These are phyloP conservation scores for Heterobasidion occidentale DNA, from an alignment of 1,284 basidiomycete genomes.

Conservation along the genomic window DNA sequence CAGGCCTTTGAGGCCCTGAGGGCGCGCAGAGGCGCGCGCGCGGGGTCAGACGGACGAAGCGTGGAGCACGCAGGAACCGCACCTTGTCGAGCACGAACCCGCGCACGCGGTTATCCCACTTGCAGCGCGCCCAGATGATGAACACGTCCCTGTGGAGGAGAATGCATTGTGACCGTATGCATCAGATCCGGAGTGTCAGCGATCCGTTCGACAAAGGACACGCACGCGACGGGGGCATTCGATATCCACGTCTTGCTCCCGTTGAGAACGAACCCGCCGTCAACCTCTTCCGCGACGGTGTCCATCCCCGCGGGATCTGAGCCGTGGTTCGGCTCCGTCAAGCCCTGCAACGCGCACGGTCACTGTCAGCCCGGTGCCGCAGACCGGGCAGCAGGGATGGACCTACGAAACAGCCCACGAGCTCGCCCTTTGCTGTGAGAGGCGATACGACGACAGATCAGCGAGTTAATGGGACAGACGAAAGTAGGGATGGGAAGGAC, in stretches of 20 bases:
- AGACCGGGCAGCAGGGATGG: too few relatives aligned
- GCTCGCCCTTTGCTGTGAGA: constrained; percentile 69
- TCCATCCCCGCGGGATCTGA: constrained; percentile 94
- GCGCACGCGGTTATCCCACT: constrained; percentile 88
- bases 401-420: constrained; percentile 85
- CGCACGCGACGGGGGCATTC: constrained; percentile 81
- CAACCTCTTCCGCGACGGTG: constrained; percentile 80
- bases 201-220: background rate
- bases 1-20: constrained; percentile 76
- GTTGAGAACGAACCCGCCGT: constrained; percentile 81
- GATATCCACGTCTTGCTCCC: constrained; percentile 98
- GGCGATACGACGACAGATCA: constrained; percentile 3
- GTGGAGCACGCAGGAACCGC: background rate
- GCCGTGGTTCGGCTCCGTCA: constrained; percentile 96
- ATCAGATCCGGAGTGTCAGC: background rate
- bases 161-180: background rate
- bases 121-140: constrained; percentile 91
- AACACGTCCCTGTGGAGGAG: constrained; percentile 64
- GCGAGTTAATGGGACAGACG: background rate
- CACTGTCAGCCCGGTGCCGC: too few relatives aligned
- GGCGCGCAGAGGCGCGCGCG: background rate
- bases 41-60: background rate
- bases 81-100: constrained; percentile 93
- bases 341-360: constrained; percentile 43
- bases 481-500: background rate